Evolutionary conservation across 1,284 basidiomycete species (phyloP).

Genomic region (Puccinia hordei): DNA sequence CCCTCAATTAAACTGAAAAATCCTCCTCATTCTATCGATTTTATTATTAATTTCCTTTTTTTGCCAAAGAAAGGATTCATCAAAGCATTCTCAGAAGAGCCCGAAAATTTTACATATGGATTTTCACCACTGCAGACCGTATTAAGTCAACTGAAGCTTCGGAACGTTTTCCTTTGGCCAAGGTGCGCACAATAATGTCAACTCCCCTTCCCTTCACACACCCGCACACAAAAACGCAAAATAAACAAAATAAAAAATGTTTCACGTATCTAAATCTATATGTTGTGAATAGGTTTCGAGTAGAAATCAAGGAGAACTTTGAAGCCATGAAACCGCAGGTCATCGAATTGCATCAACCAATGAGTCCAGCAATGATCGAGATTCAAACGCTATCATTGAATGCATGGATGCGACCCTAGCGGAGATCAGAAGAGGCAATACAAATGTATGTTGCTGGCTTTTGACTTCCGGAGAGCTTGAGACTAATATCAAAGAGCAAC

Average conservation of each 20-base stretch:
- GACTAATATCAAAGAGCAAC: neutral
- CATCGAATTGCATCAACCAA: slow-evolving; percentile 82
- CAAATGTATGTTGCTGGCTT: slow-evolving; percentile 65
- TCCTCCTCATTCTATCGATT: neutral
- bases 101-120: slow-evolving; percentile 88
- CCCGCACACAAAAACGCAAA: neutral
- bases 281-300: slow-evolving; percentile 74
- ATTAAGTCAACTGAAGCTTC: slow-evolving; percentile 86
- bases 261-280: neutral
- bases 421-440: slow-evolving; percentile 86
- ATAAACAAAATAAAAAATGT: neutral
- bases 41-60: neutral
- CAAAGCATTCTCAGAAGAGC: slow-evolving; percentile 95
- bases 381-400: slow-evolving; percentile 92
- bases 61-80: slow-evolving; percentile 73
- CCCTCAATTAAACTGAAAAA: too few relatives aligned
- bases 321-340: slow-evolving; percentile 84
- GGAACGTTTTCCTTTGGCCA: slow-evolving; percentile 86
- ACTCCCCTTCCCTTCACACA: neutral
- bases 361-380: slow-evolving; percentile 82
- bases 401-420: slow-evolving; percentile 89
- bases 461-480: neutral
- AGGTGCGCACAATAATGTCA: slow-evolving; percentile 10
- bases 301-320: slow-evolving; percentile 76
- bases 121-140: slow-evolving; percentile 87